Evolutionary conservation across 768 basidiomycete species (phyloP), one percentile per base, ranked within the genome.

Genomic region (Boletus rubroflammeus): DNA sequence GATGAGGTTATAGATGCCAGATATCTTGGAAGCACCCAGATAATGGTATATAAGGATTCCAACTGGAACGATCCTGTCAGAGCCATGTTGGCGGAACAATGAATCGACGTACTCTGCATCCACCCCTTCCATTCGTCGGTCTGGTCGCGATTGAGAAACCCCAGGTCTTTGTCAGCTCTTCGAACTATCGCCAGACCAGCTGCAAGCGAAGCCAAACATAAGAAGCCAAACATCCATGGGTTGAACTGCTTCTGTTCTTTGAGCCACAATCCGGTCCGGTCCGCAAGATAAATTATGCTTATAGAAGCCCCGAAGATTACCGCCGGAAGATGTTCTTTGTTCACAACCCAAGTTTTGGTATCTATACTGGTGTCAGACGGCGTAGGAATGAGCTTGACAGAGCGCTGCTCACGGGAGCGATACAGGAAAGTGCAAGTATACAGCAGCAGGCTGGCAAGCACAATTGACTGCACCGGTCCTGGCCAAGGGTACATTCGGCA

Each of bases 121-220:
- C 93, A 97, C 3, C 93, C 93, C 70, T 96, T 96, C 93, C 93
- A 97, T 72, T 97, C 93, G 60, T 97, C 92, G 1, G 93, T 96
- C 69, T 96, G 92, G 47, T 94, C 90, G 53, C 93, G 80, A 64
- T 93, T 95, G 62, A 97, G 74, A 71, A 94, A 91, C 0, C 93
- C 93, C 48, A 88, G 72, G 64, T 97, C 92, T 63, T 87, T 91
- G 59, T 91, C 90, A 17, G 78, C 79, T 19, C 80, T 80, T 65
- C 83, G 85, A 58, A 90, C 71, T 1, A 85, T 90, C 10, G 68
- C 71, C 43, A 92, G 62, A 5, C 93, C 93, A 19, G 77, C 70
- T 9, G 61, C 72, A 26, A 94, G 71, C 26, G 77, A 72, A 23
- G 70, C 59, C n/a, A 87, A 19, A 60, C 71, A 78, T n/a, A 91